phyloP scores from a whole-genome alignment of 306 rosid genomes.

The Ormosia emarginata region DNA sequence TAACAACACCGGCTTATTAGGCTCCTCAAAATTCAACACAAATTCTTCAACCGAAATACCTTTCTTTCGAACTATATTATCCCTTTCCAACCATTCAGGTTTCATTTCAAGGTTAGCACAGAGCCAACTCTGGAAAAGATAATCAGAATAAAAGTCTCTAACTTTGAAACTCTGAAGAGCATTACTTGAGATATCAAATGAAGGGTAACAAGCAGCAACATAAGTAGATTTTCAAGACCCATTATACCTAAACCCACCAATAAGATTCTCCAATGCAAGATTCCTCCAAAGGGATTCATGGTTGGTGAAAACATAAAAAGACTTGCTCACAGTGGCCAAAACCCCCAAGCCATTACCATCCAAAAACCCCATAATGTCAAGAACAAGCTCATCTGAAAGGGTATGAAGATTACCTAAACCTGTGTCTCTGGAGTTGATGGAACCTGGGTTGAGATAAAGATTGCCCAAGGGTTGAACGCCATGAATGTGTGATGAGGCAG shows the following conservation, averaged over 20 bases:
- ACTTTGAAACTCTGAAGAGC: conserved; percentile 46
- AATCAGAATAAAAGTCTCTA: conserved; percentile 88
- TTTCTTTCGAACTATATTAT: conserved; percentile 60
- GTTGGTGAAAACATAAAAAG: conserved; percentile 60
- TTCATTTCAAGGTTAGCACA: conserved; percentile 97
- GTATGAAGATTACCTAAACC: conserved; percentile 82
- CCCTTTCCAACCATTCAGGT: conserved; percentile 83
- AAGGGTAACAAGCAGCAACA: conserved; percentile 51
- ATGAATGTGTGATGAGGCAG: conserved; percentile 60
- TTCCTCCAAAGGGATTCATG: conserved; percentile 93
- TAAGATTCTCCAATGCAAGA: conserved; percentile 63
- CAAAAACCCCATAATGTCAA: conserved; percentile 69
- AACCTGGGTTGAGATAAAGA: conserved; percentile 59
- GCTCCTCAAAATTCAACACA: conserved; percentile 64
- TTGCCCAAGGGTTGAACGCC: conserved; percentile 90
- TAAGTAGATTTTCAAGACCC: conserved; percentile 77
- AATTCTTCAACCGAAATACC: conserved; percentile 88
- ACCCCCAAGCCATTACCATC: conserved; percentile 56
- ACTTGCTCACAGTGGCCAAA: conserved; percentile 72
- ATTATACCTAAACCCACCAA: conserved; percentile 50
- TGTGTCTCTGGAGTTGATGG: conserved; percentile 66
- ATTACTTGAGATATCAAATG: conserved; percentile 30
- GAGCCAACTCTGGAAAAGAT: conserved; percentile 95
- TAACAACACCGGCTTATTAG: conserved; percentile 72
- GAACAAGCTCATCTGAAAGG: conserved; percentile 81